phyloP scores from a whole-genome alignment of 2,329 filamentous ascomycete genomes.

The Pseudopyrenochaeta lycopersici region DNA sequence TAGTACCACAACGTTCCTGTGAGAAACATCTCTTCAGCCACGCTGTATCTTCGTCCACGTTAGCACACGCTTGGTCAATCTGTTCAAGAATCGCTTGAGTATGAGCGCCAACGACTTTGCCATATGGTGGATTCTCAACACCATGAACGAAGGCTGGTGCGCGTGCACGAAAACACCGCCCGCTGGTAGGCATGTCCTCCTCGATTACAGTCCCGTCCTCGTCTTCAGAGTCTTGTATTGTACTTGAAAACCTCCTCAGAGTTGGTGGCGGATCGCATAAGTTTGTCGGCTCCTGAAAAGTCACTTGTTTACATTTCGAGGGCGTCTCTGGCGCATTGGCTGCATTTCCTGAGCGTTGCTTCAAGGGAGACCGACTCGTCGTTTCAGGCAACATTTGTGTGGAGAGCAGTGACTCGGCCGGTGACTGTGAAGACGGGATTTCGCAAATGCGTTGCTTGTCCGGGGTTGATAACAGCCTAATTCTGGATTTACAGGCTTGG shows the following conservation, averaged over 20 bases:
- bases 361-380: constrained; percentile 20
- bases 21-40: constrained; percentile 7
- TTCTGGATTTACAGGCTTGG: constrained; percentile 25
- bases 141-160: constrained; percentile 7
- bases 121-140: not conserved
- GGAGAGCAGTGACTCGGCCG: constrained; percentile 38
- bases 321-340: constrained; percentile 28
- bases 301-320: constrained; percentile 42
- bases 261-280: constrained; percentile 19
- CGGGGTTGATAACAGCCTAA: constrained; percentile 43
- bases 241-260: constrained; percentile 36
- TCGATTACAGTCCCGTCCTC: constrained; percentile 37
- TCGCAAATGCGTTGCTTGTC: constrained; percentile 41
- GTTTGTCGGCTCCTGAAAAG: constrained; percentile 27
- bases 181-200: constrained; percentile 11
- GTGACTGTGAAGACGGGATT: constrained; percentile 49
- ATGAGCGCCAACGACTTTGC: constrained; percentile 25
- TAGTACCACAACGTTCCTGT: constrained; percentile 11
- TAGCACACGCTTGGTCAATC: constrained; percentile 37
- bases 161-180: constrained; percentile 4
- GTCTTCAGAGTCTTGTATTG: constrained; percentile 46
- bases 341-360: constrained; percentile 20
- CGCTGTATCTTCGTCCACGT: constrained; percentile 11
- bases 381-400: constrained; percentile 36
- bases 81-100: constrained; percentile 36